phyloP scores from a whole-genome alignment of 2,329 filamentous ascomycete species.

The Penicillium thymicola region DNA sequence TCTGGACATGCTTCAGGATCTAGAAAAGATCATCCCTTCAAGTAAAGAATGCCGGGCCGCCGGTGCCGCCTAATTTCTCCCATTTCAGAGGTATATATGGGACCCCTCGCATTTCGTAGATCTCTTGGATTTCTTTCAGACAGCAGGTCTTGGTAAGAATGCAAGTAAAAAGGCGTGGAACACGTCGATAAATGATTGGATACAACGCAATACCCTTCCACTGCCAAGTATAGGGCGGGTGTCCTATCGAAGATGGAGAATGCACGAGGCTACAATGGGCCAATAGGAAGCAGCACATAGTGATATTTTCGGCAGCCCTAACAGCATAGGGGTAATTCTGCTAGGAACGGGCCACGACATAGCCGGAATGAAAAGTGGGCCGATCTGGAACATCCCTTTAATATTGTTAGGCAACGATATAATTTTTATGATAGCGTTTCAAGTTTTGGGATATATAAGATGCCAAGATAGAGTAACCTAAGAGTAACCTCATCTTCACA shows the following conservation, averaged over 20 bases:
- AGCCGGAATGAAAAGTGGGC: constrained; percentile 21
- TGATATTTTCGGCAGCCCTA: constrained; percentile 8
- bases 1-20: not conserved
- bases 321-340: constrained; percentile 6
- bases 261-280: not conserved
- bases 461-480: not conserved
- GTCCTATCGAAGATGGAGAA: not conserved
- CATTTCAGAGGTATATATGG: not conserved
- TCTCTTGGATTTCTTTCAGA: not conserved
- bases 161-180: not conserved
- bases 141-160: not conserved
- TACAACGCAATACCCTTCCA: not conserved
- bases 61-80: not conserved
- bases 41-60: not conserved
- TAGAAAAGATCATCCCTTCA: not conserved
- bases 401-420: constrained; percentile 1
- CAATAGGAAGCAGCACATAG: not conserved
- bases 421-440: not conserved
- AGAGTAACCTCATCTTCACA: not conserved
- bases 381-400: constrained; percentile 8
- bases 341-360: constrained; percentile 21
- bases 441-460: not conserved
- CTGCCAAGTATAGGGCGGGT: constrained; percentile 1
- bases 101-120: not conserved
- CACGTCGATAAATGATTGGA: not conserved